Base-by-base conservation (phyloP, 2,329 filamentous ascomycete species). In the Aspergillus fumigatus region DNA sequence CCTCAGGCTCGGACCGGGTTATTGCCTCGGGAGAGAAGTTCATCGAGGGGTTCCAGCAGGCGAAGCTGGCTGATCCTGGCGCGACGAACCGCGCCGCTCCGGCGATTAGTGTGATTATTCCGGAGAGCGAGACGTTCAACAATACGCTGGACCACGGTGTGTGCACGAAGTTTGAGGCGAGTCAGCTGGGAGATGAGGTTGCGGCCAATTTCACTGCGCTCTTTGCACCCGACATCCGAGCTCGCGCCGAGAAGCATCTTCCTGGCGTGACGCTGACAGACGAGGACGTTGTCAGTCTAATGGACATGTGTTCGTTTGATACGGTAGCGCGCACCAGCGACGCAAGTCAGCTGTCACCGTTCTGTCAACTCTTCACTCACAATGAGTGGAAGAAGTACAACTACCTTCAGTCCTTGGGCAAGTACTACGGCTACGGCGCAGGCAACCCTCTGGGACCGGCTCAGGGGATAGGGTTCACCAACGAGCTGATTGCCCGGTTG, bases 261-360 rank as follows among this genome's bases (percentile, higher is more conserved):
- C 81, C 81, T 0, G 88, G 88, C 2, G 86, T 83, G 4, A 84
- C 88, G 59, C 71, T 96, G 45, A 83, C 82, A 2, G 68, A 79
- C 11, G 67, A 76, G 1, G 86, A 93, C 35, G 84, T 86, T 0
- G 77, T 92, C 55, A 83, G 82, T 56, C 70, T 97, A 35, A 96
- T 97, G 91, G 91, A 96, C 65, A 79, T 96, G 58, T 97, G 92
- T 67, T 87, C 92, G 0, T 96, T 91, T 75, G 82, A 88, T 63
- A 93, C 90, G 0, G 85, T 96, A n/a, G 85, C 87, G 8, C 47
- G 54, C 5, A 79, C 83, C 5, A 67, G 74, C 0, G 74, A 80
- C 2, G 82, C 77, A 4, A 79, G 73, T 19, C 70, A 68, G 4
- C 70, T 88, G 9, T 91, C 90, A 0, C 76, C 79, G 0, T 95